These are phyloP conservation scores for bread wheat (Triticum aestivum) DNA, from an alignment of 176 grass and related monocot species.

Conservation along the genomic window IWGSC_CS_RefSeq_v2.1 NC_057809.1:532570521-532571020, in stretches of 20 bases:
- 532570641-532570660: neutral
- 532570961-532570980: neutral
- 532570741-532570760: constrained; percentile 13
- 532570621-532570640: neutral
- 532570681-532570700: neutral
- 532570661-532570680: neutral
- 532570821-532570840: neutral
- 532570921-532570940: neutral
- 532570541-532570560: neutral
- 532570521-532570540: neutral
- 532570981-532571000: neutral
- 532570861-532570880: neutral
- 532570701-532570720: neutral
- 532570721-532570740: neutral
- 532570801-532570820: neutral
- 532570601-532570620: neutral
- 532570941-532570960: neutral
- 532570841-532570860: neutral
- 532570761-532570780: neutral
- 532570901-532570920: neutral
- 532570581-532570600: neutral
- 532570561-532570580: neutral
- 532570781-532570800: neutral
- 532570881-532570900: neutral
- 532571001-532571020: neutral